Conservation (phyloP, 148 eudicot species). For the Suaeda aralocaspica region DNA sequence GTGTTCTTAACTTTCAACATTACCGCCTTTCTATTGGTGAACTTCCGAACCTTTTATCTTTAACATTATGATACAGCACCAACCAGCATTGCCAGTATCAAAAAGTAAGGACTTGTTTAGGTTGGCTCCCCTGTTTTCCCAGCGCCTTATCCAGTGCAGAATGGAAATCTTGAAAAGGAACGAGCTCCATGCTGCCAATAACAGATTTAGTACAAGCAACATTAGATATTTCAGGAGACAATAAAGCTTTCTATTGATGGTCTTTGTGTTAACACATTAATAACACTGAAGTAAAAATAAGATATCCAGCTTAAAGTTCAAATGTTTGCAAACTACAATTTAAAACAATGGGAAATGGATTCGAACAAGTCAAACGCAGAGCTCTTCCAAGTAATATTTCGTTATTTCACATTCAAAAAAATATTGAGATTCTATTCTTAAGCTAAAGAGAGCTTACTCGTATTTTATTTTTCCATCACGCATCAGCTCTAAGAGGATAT, state of each 20-base stretch:
- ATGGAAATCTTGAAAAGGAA: slow-evolving; percentile 48
- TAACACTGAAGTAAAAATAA: not conserved
- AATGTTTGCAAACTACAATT: not conserved
- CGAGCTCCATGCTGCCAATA: slow-evolving; percentile 60
- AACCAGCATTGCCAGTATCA: slow-evolving; percentile 14
- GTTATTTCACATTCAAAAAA: not conserved
- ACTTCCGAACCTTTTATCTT: not conserved
- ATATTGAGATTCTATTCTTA: not conserved
- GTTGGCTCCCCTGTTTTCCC: slow-evolving; percentile 57
- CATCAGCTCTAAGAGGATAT: slow-evolving; percentile 54
- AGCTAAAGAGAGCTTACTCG: slow-evolving; percentile 45
- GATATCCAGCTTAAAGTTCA: not conserved
- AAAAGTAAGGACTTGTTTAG: slow-evolving; percentile 57
- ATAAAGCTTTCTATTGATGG: no score
- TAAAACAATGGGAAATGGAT: no score
- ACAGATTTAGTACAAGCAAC: not conserved
- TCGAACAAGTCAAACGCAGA: not conserved
- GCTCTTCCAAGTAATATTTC: not conserved
- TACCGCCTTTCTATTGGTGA: not conserved
- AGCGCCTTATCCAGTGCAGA: slow-evolving; percentile 51
- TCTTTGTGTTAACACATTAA: no score
- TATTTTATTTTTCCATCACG: slow-evolving; percentile 73
- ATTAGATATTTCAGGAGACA: not conserved
- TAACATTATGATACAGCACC: not conserved
- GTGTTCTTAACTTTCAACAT: not conserved